phyloP scores from a whole-genome alignment of 2,329 filamentous ascomycete species.

The Lizonia empirigonia region DNA sequence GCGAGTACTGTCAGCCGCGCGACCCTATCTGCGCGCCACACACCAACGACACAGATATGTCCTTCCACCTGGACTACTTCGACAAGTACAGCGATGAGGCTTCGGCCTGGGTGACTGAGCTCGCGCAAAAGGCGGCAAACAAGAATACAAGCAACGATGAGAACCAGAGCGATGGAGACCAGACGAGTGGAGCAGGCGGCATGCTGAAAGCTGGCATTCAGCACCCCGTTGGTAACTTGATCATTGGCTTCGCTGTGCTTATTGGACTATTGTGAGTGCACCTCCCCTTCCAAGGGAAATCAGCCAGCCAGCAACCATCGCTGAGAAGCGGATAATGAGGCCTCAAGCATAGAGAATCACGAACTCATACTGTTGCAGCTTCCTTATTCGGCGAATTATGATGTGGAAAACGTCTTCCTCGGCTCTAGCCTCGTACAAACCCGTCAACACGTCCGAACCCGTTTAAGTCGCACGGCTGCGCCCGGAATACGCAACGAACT shows the following conservation, averaged over 20 bases:
- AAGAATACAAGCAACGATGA: slow-evolving; percentile 13
- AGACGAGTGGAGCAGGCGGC: slow-evolving; percentile 22
- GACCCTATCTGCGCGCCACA: slow-evolving; percentile 68
- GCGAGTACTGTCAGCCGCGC: slow-evolving; percentile 66
- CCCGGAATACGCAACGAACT: background rate
- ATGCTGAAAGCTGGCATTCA: slow-evolving; percentile 29
- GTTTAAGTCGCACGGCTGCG: slow-evolving; percentile 17
- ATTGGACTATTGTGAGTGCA: slow-evolving; percentile 32
- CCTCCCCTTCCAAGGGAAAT: slow-evolving; percentile 4
- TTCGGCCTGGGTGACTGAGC: slow-evolving; percentile 29
- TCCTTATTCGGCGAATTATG: slow-evolving; percentile 26
- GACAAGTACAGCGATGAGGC: slow-evolving; percentile 31
- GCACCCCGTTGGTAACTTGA: slow-evolving; percentile 32
- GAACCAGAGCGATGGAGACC: slow-evolving; percentile 12
- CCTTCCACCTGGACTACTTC: slow-evolving; percentile 65
- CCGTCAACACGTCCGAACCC: slow-evolving; percentile 25
- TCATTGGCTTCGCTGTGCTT: slow-evolving; percentile 23
- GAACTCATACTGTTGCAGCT: slow-evolving; percentile 31
- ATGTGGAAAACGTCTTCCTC: slow-evolving; percentile 28
- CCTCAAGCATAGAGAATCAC: slow-evolving; percentile 1
- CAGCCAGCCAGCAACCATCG: slow-evolving; percentile 20
- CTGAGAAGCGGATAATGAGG: slow-evolving; percentile 15
- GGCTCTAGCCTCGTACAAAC: slow-evolving; percentile 22
- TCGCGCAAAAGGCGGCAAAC: slow-evolving; percentile 25
- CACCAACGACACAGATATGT: slow-evolving; percentile 53